phyloP scores from a whole-genome alignment of 2,329 filamentous ascomycete genomes.

The Ophiostoma ips region DNA sequence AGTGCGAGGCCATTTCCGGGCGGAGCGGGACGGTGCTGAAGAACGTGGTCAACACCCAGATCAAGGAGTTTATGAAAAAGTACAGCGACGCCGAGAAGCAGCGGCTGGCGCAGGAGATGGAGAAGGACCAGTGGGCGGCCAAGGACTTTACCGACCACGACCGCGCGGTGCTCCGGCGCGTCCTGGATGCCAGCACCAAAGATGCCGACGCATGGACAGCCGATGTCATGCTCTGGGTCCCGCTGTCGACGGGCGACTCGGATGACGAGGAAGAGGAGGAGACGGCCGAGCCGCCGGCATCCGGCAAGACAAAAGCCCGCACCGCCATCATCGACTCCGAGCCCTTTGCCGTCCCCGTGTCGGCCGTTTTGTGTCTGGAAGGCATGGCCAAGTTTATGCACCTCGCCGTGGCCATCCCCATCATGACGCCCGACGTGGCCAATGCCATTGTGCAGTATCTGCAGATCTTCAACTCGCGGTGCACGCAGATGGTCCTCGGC shows the following conservation, averaged over 20 bases:
- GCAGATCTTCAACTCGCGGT: constrained; percentile 87
- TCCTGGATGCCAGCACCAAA: constrained; percentile 56
- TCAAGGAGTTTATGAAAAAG: constrained; percentile 62
- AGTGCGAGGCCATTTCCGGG: constrained; percentile 74
- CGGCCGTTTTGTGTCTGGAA: constrained; percentile 65
- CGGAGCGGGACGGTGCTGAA: constrained; percentile 63
- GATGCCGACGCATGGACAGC: constrained; percentile 56
- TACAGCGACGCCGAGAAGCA: constrained; percentile 62
- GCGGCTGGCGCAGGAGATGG: constrained; percentile 61
- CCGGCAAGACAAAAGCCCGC: constrained; percentile 49
- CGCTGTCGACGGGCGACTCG: constrained; percentile 18
- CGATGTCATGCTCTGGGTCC: constrained; percentile 43
- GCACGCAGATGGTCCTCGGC: constrained; percentile 90
- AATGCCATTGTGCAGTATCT: constrained; percentile 70
- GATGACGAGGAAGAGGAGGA: constrained; percentile 18
- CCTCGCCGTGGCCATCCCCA: constrained; percentile 72
- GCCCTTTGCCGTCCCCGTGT: constrained; percentile 72
- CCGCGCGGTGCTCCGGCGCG: constrained; percentile 43
- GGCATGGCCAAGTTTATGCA: constrained; percentile 74
- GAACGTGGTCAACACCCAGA: constrained; percentile 67
- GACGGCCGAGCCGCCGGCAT: constrained; percentile 13
- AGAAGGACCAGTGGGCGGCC: constrained; percentile 66
- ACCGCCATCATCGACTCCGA: constrained; percentile 72
- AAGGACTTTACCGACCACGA: constrained; percentile 58
- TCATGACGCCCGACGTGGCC: constrained; percentile 74